Evolutionary conservation across 495 filamentous ascomycete genomes (phyloP).

Genomic region (Hypoxylon subgilvum): DNA sequence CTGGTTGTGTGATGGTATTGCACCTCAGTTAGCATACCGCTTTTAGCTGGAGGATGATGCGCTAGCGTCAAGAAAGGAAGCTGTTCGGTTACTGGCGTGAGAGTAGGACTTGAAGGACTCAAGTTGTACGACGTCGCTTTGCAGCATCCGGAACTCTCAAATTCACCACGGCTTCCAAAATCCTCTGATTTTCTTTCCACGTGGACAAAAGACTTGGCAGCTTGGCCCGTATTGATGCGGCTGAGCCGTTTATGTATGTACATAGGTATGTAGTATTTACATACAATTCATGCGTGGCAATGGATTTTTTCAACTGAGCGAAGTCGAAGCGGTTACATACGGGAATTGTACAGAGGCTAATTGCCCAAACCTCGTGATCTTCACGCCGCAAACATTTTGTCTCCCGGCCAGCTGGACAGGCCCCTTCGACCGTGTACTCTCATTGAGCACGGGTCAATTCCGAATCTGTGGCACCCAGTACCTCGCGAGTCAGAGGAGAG

Average conservation of each 20-base stretch:
- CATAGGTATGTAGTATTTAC: too few species aligned
- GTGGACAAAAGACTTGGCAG: conserved; percentile 22
- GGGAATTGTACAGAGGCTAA: conserved; percentile 16
- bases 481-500: neutral
- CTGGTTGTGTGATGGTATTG: conserved; percentile 1
- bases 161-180: conserved; percentile 3
- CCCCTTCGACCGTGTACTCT: too few species aligned
- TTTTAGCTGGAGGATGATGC: conserved; percentile 5
- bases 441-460: conserved; percentile 22
- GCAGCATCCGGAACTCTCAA: conserved; percentile 16
- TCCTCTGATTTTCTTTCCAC: conserved; percentile 21
- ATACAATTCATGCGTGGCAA: too few species aligned
- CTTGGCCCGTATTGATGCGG: conserved; percentile 16
- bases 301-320: conserved; percentile 4
- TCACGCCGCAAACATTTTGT: conserved; percentile 16
- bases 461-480: conserved; percentile 2
- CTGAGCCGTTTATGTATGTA: conserved; percentile 16
- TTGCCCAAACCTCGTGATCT: neutral
- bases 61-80: conserved; percentile 11
- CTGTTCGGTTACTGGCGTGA: conserved; percentile 20
- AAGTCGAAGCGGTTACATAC: conserved; percentile 19
- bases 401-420: conserved; percentile 3
- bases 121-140: conserved; percentile 27
- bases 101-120: conserved; percentile 27
- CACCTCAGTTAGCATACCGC: neutral